phyloP scores from a whole-genome alignment of 495 filamentous ascomycete species.

The Neurospora sp. region DNA sequence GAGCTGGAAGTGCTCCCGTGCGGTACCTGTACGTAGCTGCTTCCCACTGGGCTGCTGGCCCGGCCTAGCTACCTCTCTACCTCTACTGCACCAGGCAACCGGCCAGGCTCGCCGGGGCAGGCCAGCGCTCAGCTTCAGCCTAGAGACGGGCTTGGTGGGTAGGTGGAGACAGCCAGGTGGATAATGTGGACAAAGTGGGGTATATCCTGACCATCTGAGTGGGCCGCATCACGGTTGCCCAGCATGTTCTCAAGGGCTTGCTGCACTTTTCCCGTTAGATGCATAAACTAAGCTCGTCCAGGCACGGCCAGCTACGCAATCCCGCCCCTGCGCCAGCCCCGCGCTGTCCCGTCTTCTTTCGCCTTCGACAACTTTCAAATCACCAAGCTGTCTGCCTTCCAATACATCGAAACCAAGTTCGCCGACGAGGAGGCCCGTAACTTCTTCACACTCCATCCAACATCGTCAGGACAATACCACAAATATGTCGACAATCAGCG shows the following conservation, averaged over 20 bases:
- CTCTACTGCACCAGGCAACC: too few species aligned
- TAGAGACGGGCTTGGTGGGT: background rate
- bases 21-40: background rate
- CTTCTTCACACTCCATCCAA: background rate
- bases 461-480: background rate
- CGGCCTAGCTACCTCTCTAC: too few species aligned
- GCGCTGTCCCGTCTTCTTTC: conserved; percentile 10
- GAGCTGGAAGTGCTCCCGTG: background rate
- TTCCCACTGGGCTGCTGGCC: background rate
- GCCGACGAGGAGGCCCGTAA: background rate
- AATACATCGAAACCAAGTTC: background rate
- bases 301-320: conserved; percentile 10
- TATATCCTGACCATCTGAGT: background rate
- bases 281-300: background rate
- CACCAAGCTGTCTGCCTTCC: background rate
- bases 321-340: conserved; percentile 6
- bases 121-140: background rate
- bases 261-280: background rate
- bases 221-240: background rate
- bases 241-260: background rate
- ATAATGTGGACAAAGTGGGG: background rate
- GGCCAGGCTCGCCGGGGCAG: background rate
- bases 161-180: background rate
- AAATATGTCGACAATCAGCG: conserved; percentile 20
- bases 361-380: conserved; percentile 13